Base-by-base conservation (phyloP, 768 basidiomycete genomes). In the Suillus lakei region DNA sequence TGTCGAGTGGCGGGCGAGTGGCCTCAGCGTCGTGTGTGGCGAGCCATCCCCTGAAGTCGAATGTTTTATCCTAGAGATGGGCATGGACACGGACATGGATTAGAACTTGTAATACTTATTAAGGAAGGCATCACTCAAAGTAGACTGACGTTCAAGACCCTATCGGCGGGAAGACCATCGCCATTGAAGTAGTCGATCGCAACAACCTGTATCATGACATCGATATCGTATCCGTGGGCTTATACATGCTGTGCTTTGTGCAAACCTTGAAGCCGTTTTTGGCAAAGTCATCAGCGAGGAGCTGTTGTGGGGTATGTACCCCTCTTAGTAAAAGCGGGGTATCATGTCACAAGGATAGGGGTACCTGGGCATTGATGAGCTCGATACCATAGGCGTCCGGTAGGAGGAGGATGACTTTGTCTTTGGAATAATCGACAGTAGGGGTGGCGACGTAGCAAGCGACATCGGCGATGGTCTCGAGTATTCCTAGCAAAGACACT, bases 381-480 rank as follows among this genome's bases (percentile, higher is more conserved):
- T 82, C 76, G 32, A 82, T 70, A 13, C 87, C 88, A 64, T 85
- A 87, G 58, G 81, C 76, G 66, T 88, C 89, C 5, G 84, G 63
- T 34, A 89, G 72, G 77, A 80, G 84, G 34, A 90, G 79, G 60
- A 90, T 61, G 34, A 81, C 85, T 72, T 88, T 89, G 67, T 84
- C 80, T 74, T 86, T 84, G 61, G 82, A 75, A 65, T 85, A 86
- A 34, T 83, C 82, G 2, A 69, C 68, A 0, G 78, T 72, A 16
- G 89, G 89, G 0, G 83, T 86, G 2, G 84, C 83, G 60, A 88
- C 79, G 66, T 90, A 90, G 67, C 76, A 79, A 10, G 77, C 73
- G 53, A 88, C 79, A 2, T 85, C 86, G 30, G 73, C 80, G 63
- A 88, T 80, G 36, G 71, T 66, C 67, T 85, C 82, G 70, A 78